Base-by-base conservation (phyloP, 768 basidiomycete species). In the Kwoniella heveanensis region DNA sequence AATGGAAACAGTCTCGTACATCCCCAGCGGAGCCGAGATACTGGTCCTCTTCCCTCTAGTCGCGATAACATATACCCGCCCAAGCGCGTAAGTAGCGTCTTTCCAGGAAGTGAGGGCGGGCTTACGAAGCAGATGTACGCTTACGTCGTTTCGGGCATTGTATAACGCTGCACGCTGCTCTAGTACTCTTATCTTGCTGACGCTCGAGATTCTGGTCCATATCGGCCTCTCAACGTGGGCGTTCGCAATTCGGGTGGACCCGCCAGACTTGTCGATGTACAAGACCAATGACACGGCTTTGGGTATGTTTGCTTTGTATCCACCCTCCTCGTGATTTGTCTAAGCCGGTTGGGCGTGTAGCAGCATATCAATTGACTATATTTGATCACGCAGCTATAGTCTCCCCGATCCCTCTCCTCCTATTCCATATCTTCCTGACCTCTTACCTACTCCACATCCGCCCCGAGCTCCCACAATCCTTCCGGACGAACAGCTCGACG, bases 201-300 rank as follows among this genome's bases (percentile, higher is more conserved):
- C 56, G 4, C n/a, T 30, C 21, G 56, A 57, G 27, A 47, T 57
- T 10, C 17, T 27, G 6, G 19, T 48, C 9, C 19, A 37, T 22
- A 15, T 57, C 7, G 22, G 24, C 27, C 5, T 57, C 0, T 21
- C 44, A 24, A 29, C 56, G 21, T 57, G 56, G 56, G 29, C 26
- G 15, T 21, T 57, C 10, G 26, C 44, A 8, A n/a, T 57, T 10
- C 1, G 1, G 1, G 13, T 57, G 0, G 47, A 29, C 60, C 32
- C 48, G 21, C 47, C 58, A 3, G 21, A 10, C 9, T 22, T 57
- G 21, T 22, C 21, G 9, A 50, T 48, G 10, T 62, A 62, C 36
- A 30, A 44, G 25, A 30, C 48, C 21, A 49, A 65, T 22, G 66
- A 65, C 60, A 58, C 47, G 9, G 66, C 61, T 8, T 48, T 71